Base-by-base conservation (phyloP, 306 rosid species). In the Sechiopsis laciniata region DNA sequence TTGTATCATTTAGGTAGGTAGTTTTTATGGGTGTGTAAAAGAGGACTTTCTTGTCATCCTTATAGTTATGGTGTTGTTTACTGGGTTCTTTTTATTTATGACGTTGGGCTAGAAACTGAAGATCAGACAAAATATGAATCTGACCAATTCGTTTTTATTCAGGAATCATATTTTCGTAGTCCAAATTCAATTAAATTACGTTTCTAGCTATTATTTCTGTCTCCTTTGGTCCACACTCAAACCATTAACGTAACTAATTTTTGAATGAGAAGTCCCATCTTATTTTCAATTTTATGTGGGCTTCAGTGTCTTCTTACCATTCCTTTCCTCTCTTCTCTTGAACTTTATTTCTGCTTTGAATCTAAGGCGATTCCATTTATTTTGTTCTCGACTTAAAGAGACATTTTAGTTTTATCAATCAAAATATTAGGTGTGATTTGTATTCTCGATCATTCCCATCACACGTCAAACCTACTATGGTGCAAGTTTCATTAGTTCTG, bases 391-490 rank as follows among this genome's bases (percentile, higher is more conserved):
- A 21, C 52, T 68, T 51, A 51, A 51, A 21, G 35, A 68, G 40
- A 45, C 45, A 42, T 46, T 66, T n/a, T 37, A 19, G 17, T 64
- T 37, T 13, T 48, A 24, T 35, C 56, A 32, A 62, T 29, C 68
- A 32, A 62, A 35, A 62, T 62, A 29, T 62, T 35, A 29, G 48
- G 6, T 62, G 50, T 35, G 17, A 62, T 62, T n/a, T 29, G 12
- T 42, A 62, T 32, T 16, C 24, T 35, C 19, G 21, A 50, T 69
- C 16, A 21, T 50, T 24, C 22, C 58, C 22, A 15, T 50, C 45
- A 50, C 26, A 50, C 73, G 50, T 57, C 22, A 69, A 50, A 69
- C 35, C 56, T 63, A 16, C 14, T 35, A 66, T 46, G 68, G 48
- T 62, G 20, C 8, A 32, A 29, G 22, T 32, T 62, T 62, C 48